Base-by-base conservation (phyloP, 208 protist species). In the Leptomonas seymouri region DNA sequence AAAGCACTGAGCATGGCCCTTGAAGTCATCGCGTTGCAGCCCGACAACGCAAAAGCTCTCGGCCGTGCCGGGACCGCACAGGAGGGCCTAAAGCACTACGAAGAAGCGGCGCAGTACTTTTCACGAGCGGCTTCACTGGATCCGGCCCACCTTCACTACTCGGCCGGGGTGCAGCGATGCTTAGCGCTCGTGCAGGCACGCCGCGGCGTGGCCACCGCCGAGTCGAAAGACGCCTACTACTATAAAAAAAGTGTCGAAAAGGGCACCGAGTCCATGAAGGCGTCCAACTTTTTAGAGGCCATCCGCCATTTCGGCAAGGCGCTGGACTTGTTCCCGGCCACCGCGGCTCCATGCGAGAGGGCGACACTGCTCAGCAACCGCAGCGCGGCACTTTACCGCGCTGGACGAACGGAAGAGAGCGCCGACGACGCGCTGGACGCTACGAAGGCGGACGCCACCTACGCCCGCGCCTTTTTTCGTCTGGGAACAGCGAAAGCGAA, bases 261-360 rank as follows among this genome's bases (percentile, higher is more conserved):
- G 23, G 91, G 77, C 4, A 92, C 80, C 46, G 87, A 77, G 64
- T 85, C 91, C 14, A 93, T 93, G 91, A 62, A 58, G 64, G 76
- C 73, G 42, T 78, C 75, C 7, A 85, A 85, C 57, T 94, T 86
- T 61, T 18, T 76, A 2, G 87, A 91, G 70, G 88, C 91, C 5
- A 81, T 91, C 18, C 88, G 89, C 11, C 83, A 91, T 61, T 96
- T 91, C 53, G 70, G 74, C 34, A 89, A 91, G 68, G 88, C 88
- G n/a, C 70, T 96, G 36, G 84, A 93, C 36, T 72, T 90, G 23
- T 63, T 87, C 25, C 70, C 81, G 21, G 57, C 50, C 11, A 48
- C 27, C 7, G 71, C 39, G 27, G 65, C 55, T 28, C 28, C 58
- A 25, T 60, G 82, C 2, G 86, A 89, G 31, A 70, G 76, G 64